These are phyloP conservation scores for Drechslerella coelobrocha DNA, from an alignment of 2,329 filamentous ascomycete species.

Conservation along the genomic window DNA sequence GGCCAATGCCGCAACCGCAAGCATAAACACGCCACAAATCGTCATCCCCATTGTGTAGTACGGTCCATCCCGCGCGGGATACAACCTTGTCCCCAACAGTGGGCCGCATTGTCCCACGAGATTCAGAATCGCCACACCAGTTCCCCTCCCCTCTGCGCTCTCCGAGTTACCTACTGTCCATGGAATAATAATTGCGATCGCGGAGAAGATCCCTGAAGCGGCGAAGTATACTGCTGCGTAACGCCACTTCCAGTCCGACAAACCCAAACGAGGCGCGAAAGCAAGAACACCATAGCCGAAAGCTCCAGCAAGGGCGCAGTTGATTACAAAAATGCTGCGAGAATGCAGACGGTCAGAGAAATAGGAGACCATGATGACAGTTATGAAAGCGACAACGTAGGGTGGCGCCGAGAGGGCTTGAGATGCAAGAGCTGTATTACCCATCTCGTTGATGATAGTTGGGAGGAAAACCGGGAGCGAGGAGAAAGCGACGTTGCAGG, in stretches of 20 bases:
- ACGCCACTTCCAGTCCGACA: conserved; percentile 55
- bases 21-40: conserved; percentile 69
- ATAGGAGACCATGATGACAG: conserved; percentile 68
- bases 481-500: conserved; percentile 70
- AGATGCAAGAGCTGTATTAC: conserved; percentile 70
- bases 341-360: conserved; percentile 71
- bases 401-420: conserved; percentile 76
- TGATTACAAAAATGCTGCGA: conserved; percentile 67
- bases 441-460: conserved; percentile 70
- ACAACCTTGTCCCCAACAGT: conserved; percentile 69
- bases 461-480: conserved; percentile 71
- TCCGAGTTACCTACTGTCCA: conserved; percentile 76
- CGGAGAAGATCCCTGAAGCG: conserved; percentile 70
- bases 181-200: conserved; percentile 73
- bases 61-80: conserved; percentile 63
- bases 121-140: conserved; percentile 71
- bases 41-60: conserved; percentile 70
- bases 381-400: conserved; percentile 71
- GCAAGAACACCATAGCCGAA: conserved; percentile 72
- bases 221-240: conserved; percentile 64
- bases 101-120: conserved; percentile 71
- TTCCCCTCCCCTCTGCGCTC: conserved; percentile 71
- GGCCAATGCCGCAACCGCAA: conserved; percentile 66
- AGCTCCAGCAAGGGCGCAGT: conserved; percentile 66
- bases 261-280: conserved; percentile 59